These are phyloP conservation scores for Trifolium fragiferum DNA, from an alignment of 306 rosid species.

Conservation along the genomic window DNA sequence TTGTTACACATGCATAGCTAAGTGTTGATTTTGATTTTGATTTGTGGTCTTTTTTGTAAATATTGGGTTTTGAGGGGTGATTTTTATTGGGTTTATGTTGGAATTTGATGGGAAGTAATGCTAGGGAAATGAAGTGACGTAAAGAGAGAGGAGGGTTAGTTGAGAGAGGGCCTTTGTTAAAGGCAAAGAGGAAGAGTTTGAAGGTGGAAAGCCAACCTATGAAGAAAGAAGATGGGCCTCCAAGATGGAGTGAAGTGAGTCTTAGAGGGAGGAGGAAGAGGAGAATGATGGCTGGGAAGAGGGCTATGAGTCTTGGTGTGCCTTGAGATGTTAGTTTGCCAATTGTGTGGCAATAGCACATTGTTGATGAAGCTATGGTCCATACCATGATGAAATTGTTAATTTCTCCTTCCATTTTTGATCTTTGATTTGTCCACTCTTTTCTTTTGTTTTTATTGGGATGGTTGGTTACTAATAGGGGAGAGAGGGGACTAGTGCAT, in stretches of 20 bases:
- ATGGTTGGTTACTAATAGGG: neutral
- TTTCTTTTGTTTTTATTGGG: neutral
- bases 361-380: slow-evolving; percentile 35
- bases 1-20: neutral
- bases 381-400: slow-evolving; percentile 46
- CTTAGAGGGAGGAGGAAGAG: slow-evolving; percentile 48
- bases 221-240: slow-evolving; percentile 48
- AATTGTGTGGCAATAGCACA: slow-evolving; percentile 44
- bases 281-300: slow-evolving; percentile 37
- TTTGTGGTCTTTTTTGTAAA: neutral
- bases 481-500: neutral
- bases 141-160: slow-evolving; percentile 45
- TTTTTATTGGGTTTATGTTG: slow-evolving; percentile 16
- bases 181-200: slow-evolving; percentile 51
- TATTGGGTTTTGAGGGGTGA: slow-evolving; percentile 1
- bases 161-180: slow-evolving; percentile 44
- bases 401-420: slow-evolving; percentile 46
- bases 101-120: slow-evolving; percentile 46
- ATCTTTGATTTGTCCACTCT: neutral
- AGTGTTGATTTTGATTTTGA: neutral
- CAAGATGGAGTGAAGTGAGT: slow-evolving; percentile 40
- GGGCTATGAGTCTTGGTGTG: slow-evolving; percentile 18
- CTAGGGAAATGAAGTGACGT: slow-evolving; percentile 37
- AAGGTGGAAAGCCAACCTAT: slow-evolving; percentile 50
- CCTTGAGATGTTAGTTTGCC: slow-evolving; percentile 34